phyloP scores from a whole-genome alignment of 139 green algal genomes.

The Spirogloea muscicola region DNA sequence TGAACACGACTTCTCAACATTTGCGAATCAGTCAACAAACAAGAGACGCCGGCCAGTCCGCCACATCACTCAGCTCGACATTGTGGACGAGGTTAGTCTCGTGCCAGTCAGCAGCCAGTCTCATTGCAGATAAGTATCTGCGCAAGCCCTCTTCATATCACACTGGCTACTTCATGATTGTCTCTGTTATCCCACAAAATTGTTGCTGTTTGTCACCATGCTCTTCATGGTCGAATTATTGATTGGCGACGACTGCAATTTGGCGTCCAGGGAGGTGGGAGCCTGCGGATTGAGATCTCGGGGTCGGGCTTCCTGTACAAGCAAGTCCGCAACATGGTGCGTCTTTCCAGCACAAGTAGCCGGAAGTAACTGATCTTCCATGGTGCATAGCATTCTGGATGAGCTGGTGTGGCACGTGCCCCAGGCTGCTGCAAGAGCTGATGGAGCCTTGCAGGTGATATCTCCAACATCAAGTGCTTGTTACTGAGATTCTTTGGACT shows the following conservation, averaged over 20 bases:
- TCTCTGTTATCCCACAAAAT: too few species aligned
- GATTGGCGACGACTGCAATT: too few species aligned
- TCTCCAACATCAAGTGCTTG: neutral
- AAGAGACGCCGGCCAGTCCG: slow-evolving; percentile 54
- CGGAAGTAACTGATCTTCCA: slow-evolving; percentile 55
- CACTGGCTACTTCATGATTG: too few species aligned
- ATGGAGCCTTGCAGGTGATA: too few species aligned
- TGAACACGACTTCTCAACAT: slow-evolving; percentile 69
- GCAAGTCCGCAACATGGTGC: slow-evolving; percentile 75
- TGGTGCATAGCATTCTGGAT: neutral
- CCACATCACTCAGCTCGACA: slow-evolving; percentile 56
- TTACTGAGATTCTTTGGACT: neutral
- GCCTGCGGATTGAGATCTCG: slow-evolving; percentile 56
- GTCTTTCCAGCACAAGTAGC: neutral
- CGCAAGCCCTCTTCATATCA: too few species aligned
- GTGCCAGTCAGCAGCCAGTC: too few species aligned
- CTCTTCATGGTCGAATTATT: too few species aligned
- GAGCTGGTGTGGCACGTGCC: slow-evolving; percentile 1
- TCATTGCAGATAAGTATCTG: too few species aligned
- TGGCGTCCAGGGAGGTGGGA: too few species aligned
- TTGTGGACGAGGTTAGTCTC: slow-evolving; percentile 37
- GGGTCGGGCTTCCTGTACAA: slow-evolving; percentile 77
- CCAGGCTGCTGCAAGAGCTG: too few species aligned
- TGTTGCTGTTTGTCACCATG: too few species aligned
- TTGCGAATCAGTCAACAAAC: slow-evolving; percentile 51